A percentile compares a stretch with the other conserved stretches of the same genome.
phyloP scores from a whole-genome alignment of 768 basidiomycete species.

The Tricholoma sp. region DNA sequence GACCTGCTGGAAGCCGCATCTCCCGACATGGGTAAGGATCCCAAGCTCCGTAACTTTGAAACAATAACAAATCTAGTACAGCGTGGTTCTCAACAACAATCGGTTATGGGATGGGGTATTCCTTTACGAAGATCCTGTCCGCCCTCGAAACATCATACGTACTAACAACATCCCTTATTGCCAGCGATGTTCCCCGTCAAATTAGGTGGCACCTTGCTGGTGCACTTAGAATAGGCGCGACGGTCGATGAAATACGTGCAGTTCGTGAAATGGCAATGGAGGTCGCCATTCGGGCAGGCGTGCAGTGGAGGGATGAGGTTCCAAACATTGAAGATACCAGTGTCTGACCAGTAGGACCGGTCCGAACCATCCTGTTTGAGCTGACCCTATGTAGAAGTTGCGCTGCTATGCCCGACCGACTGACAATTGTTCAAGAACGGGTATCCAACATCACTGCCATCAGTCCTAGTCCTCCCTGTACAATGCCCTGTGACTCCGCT shows the following conservation, averaged over 20 bases:
- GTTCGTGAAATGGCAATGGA: slow-evolving; percentile 52
- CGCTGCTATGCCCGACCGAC: neutral
- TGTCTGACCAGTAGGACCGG: neutral
- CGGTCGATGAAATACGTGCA: slow-evolving; percentile 44
- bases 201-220: slow-evolving; percentile 62
- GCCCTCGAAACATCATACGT: slow-evolving; percentile 54
- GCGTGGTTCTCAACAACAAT: slow-evolving; percentile 51
- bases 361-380: neutral
- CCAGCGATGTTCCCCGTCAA: slow-evolving; percentile 57
- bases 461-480: too few relatives aligned
- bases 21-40: slow-evolving; percentile 56
- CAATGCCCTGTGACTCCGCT: too few relatives aligned
- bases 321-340: slow-evolving; percentile 35
- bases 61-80: slow-evolving; percentile 16
- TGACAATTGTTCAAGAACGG: too few relatives aligned
- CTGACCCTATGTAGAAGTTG: neutral
- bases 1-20: slow-evolving; percentile 44
- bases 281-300: slow-evolving; percentile 41
- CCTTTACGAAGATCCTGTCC: slow-evolving; percentile 40
- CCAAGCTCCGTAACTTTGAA: neutral
- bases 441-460: too few relatives aligned
- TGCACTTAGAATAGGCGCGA: slow-evolving; percentile 51
- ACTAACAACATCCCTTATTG: slow-evolving; percentile 57
- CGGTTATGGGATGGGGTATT: slow-evolving; percentile 55
- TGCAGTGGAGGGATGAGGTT: slow-evolving; percentile 48